Percentiles rank a stretch among this genome's conserved stretches.
Conservation (phyloP, 2,329 filamentous ascomycete species). For the Hypomyces perniciosus region DNA sequence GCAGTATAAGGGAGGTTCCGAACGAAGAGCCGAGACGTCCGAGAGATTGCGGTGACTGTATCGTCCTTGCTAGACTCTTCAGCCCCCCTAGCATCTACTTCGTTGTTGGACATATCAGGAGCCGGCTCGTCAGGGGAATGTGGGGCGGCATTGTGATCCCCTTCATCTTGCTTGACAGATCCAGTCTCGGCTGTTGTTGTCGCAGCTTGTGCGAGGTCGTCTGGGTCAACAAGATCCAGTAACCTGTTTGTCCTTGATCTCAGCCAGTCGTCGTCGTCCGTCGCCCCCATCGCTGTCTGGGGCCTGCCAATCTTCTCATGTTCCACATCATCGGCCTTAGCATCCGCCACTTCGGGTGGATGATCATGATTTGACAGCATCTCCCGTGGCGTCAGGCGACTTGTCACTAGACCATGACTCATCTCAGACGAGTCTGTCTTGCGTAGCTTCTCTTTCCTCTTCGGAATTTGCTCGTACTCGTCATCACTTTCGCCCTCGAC, state of each 20-base stretch:
- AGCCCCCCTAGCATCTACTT: constrained; percentile 23
- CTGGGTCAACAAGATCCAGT: constrained; percentile 76
- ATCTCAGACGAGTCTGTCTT: constrained; percentile 25
- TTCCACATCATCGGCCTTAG: constrained; percentile 15
- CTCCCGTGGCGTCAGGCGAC: constrained; percentile 11
- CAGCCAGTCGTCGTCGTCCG: constrained; percentile 87
- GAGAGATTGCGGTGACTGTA: constrained; percentile 55
- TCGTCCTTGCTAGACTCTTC: constrained; percentile 21
- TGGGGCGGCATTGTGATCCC: constrained; percentile 16
- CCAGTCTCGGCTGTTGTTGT: constrained; percentile 8
- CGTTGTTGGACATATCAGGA: constrained; percentile 20
- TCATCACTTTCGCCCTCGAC: constrained; percentile 61
- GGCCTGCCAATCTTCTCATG: constrained; percentile 21
- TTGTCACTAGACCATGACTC: constrained; percentile 8
- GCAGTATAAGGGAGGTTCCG: constrained; percentile 81
- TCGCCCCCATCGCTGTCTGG: constrained; percentile 38
- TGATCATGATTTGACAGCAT: constrained; percentile 1
- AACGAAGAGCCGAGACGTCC: constrained; percentile 76
- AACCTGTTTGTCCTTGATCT: constrained; percentile 81
- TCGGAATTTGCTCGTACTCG: constrained; percentile 64
- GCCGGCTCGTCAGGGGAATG: constrained; percentile 23
- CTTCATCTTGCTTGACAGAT: constrained; percentile 14
- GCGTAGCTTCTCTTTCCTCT: constrained; percentile 44
- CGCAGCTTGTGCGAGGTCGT: constrained; percentile 39
- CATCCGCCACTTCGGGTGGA: constrained; percentile 6